Conservation (phyloP, 2,329 filamentous ascomycete genomes). For the Coniochaeta ligniaria region DNA sequence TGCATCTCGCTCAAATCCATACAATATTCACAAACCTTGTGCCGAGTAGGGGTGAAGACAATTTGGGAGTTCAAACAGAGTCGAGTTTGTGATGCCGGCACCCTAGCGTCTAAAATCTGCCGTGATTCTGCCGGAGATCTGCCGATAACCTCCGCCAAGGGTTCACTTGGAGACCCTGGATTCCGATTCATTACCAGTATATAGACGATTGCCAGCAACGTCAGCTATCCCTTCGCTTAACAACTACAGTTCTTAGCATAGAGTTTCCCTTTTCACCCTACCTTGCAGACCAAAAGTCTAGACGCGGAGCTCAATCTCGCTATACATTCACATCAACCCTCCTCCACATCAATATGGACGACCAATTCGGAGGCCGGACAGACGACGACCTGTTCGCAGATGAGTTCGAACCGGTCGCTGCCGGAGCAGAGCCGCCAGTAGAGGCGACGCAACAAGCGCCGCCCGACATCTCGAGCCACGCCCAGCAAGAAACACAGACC, state of each 20-base stretch:
- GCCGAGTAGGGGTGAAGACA: no score
- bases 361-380: constrained; percentile 53
- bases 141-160: no score
- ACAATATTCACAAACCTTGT: no score
- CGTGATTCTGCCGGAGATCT: no score
- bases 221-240: not conserved
- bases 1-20: not conserved
- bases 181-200: not conserved
- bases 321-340: not conserved
- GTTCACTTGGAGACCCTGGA: not conserved
- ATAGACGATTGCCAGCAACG: not conserved
- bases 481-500: constrained; percentile 4
- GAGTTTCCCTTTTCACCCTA: not conserved
- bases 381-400: constrained; percentile 58
- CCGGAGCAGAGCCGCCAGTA: constrained; percentile 9
- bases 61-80: no score
- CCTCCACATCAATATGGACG: constrained; percentile 38
- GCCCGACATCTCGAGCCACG: not conserved
- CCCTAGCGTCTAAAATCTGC: no score
- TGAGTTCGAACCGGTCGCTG: constrained; percentile 49
- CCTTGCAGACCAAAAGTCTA: not conserved
- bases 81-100: no score
- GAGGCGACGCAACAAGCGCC: not conserved
- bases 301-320: not conserved
- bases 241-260: not conserved